phyloP scores from a whole-genome alignment of 2,329 filamentous ascomycete species.

The Bertia moriformis region DNA sequence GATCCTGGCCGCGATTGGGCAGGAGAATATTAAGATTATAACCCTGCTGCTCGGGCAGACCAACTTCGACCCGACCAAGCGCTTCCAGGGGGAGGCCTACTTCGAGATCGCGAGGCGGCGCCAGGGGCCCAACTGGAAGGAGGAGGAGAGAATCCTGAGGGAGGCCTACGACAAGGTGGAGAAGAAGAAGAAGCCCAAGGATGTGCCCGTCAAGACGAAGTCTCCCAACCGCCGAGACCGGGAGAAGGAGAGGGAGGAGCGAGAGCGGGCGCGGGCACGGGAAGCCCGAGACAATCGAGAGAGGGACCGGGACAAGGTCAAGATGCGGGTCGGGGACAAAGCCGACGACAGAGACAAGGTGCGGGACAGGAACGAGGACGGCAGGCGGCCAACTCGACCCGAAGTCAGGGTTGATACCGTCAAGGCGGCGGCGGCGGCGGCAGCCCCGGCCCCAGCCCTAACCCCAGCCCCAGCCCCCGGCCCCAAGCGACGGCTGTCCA shows the following conservation, averaged over 20 bases:
- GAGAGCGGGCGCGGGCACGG: slow-evolving; percentile 26
- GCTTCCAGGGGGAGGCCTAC: slow-evolving; percentile 67
- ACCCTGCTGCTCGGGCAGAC: slow-evolving; percentile 64
- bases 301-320: not conserved
- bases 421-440: no score
- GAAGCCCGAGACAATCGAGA: no score
- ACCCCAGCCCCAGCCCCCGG: no score
- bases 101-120: slow-evolving; percentile 73
- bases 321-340: not conserved
- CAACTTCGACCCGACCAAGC: slow-evolving; percentile 68
- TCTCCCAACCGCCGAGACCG: slow-evolving; percentile 29
- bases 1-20: slow-evolving; percentile 85
- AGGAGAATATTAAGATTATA: slow-evolving; percentile 73
- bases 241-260: slow-evolving; percentile 25
- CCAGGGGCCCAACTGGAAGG: slow-evolving; percentile 76
- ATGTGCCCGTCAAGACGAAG: slow-evolving; percentile 29
- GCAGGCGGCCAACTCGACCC: no score
- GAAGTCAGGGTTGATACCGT: no score
- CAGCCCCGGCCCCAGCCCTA: not conserved
- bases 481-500: no score
- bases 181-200: slow-evolving; percentile 35
- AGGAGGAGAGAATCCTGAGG: slow-evolving; percentile 71
- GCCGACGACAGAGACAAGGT: no score
- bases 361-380: no score
- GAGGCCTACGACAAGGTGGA: slow-evolving; percentile 53